phyloP scores from a whole-genome alignment of 179 eudicot genomes.

The Sideroxylon spinosum region DNA sequence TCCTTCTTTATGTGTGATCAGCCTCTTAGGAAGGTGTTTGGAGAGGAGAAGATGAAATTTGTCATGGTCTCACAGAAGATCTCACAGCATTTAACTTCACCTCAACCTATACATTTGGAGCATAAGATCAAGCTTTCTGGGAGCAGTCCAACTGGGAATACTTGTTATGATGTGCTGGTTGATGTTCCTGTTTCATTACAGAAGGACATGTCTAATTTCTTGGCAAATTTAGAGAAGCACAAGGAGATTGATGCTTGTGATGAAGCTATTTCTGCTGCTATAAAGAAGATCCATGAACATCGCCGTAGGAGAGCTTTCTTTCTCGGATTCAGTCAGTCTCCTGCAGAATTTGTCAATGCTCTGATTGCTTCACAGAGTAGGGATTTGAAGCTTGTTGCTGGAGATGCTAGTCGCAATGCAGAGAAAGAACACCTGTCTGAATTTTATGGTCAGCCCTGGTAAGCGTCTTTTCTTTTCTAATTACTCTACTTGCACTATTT shows the following conservation, averaged over 20 bases:
- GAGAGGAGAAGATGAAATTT: slow-evolving; percentile 79
- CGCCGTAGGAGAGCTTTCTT: slow-evolving; percentile 72
- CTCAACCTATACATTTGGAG: slow-evolving; percentile 81
- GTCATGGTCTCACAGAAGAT: slow-evolving; percentile 60
- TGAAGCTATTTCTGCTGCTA: slow-evolving; percentile 59
- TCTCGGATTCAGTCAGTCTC: slow-evolving; percentile 90
- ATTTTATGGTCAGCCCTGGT: slow-evolving; percentile 83
- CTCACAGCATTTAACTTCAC: slow-evolving; percentile 53
- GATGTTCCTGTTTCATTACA: slow-evolving; percentile 67
- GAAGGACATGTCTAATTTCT: slow-evolving; percentile 58
- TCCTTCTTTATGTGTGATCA: slow-evolving; percentile 69
- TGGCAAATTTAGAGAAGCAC: slow-evolving; percentile 55
- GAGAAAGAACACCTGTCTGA: slow-evolving; percentile 70
- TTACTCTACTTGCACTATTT: neutral
- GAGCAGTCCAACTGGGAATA: slow-evolving; percentile 58
- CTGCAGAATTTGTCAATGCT: slow-evolving; percentile 77
- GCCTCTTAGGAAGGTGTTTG: slow-evolving; percentile 67
- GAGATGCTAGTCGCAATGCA: slow-evolving; percentile 56
- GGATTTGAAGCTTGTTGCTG: slow-evolving; percentile 77
- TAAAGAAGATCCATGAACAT: slow-evolving; percentile 82
- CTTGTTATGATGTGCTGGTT: slow-evolving; percentile 80
- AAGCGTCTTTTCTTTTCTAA: slow-evolving; percentile 20
- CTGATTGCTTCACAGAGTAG: slow-evolving; percentile 76
- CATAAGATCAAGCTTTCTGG: slow-evolving; percentile 79
- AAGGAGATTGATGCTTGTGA: slow-evolving; percentile 82